These are phyloP conservation scores for Metschnikowia colocasiae DNA, from an alignment of 805 yeast genomes.

Conservation along the genomic window DNA sequence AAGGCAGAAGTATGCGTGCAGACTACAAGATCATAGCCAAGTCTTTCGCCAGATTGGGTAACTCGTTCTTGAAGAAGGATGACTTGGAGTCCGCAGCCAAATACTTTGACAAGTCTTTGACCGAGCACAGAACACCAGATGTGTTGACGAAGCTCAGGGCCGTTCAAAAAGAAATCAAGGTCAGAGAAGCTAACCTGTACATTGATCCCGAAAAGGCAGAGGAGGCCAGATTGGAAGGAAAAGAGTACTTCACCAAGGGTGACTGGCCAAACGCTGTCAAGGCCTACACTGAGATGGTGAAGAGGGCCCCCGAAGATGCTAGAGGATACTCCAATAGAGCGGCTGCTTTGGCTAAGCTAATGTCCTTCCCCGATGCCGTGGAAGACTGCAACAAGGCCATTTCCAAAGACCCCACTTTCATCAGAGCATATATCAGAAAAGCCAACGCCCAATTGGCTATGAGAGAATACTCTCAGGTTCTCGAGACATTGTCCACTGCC, in stretches of 20 bases:
- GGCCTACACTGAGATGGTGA: conserved; percentile 91
- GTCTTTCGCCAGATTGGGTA: conserved; percentile 90
- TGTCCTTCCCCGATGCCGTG: conserved; percentile 97
- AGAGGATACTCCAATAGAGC: conserved; percentile 98
- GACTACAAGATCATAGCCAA: conserved; percentile 91
- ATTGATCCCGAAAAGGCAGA: conserved; percentile 91
- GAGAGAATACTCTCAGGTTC: conserved; percentile 77
- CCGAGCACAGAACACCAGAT: conserved; percentile 97
- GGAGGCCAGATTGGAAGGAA: conserved; percentile 91
- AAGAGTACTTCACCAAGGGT: conserved; percentile 79
- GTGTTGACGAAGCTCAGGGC: conserved; percentile 81
- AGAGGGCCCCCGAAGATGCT: conserved; percentile 95
- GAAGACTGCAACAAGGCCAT: conserved; percentile 90
- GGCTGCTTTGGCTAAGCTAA: conserved; percentile 88
- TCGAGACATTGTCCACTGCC: conserved; percentile 78
- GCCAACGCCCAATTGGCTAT: conserved; percentile 91
- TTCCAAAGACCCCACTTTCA: conserved; percentile 78
- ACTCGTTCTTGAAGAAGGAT: conserved; percentile 68
- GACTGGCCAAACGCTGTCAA: conserved; percentile 97
- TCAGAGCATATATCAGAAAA: conserved; percentile 95
- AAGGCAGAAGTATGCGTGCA: conserved; percentile 85
- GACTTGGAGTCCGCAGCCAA: conserved; percentile 72
- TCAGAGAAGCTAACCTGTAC: conserved; percentile 71
- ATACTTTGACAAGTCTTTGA: conserved; percentile 81
- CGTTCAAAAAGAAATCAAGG: conserved; percentile 82